These are phyloP conservation scores for Kingdonia uniflora DNA, from an alignment of 164 flowering plant genomes.

Conservation along the genomic window DNA sequence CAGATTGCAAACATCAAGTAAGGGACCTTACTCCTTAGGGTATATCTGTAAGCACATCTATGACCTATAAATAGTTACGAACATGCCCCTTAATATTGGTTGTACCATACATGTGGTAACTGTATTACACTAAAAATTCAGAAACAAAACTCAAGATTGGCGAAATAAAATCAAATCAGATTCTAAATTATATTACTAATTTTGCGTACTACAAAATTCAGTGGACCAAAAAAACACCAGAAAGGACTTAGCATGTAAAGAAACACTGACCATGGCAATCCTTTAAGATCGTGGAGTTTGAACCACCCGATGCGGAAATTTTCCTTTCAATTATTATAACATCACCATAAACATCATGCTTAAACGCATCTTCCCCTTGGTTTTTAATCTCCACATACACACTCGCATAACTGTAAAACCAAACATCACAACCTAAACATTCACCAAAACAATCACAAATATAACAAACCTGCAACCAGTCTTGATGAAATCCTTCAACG, in stretches of 20 bases:
- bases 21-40: too few species aligned
- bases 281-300: constrained; percentile 42
- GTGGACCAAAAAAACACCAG: too few species aligned
- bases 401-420: constrained; percentile 52
- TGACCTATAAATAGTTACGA: too few species aligned
- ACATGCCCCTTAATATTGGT: too few species aligned
- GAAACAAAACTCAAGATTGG: too few species aligned
- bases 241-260: neutral
- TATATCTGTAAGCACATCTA: too few species aligned
- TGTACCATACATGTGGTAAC: too few species aligned
- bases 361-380: constrained; percentile 90
- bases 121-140: too few species aligned
- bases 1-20: too few species aligned
- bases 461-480: constrained; percentile 69
- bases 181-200: too few species aligned
- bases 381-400: constrained; percentile 73
- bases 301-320: constrained; percentile 45
- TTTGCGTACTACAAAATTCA: too few species aligned
- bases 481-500: constrained; percentile 84
- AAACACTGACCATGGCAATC: constrained; percentile 51
- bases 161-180: too few species aligned
- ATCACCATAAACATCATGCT: constrained; percentile 69
- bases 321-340: constrained; percentile 61
- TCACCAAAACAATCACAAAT: neutral
- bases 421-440: neutral